Conservation (phyloP, 2,329 filamentous ascomycete species). For the Dothistroma pini region DNA sequence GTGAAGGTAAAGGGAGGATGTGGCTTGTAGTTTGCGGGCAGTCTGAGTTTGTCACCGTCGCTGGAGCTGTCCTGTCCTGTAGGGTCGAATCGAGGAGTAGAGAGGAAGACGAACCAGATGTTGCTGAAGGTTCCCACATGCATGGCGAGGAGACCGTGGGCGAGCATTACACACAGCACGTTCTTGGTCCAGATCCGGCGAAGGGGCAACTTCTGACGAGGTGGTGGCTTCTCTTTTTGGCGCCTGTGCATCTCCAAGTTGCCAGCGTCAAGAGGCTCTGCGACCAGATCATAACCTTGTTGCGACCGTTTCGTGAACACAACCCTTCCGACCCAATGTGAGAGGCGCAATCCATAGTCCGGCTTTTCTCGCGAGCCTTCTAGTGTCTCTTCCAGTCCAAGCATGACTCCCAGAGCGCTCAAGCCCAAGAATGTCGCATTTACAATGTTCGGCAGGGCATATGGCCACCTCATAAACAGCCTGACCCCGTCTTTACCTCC, state of each 20-base stretch:
- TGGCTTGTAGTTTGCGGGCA: slow-evolving; percentile 39
- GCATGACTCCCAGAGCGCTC: slow-evolving; percentile 54
- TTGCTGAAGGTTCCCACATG: slow-evolving; percentile 50
- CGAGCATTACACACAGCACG: slow-evolving; percentile 42
- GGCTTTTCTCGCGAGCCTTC: slow-evolving; percentile 40
- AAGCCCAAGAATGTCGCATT: slow-evolving; percentile 59
- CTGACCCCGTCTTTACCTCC: slow-evolving; percentile 55
- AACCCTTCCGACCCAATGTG: slow-evolving; percentile 36
- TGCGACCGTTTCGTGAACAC: slow-evolving; percentile 31
- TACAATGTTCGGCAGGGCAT: slow-evolving; percentile 65
- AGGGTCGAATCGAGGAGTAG: slow-evolving; percentile 43
- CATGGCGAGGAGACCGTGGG: slow-evolving; percentile 45
- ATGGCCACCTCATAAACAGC: slow-evolving; percentile 65
- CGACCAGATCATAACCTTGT: slow-evolving; percentile 34
- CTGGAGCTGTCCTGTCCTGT: not conserved
- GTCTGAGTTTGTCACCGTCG: slow-evolving; percentile 30
- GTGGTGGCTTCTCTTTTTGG: slow-evolving; percentile 5
- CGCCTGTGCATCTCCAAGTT: slow-evolving; percentile 24
- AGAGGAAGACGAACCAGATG: slow-evolving; percentile 50
- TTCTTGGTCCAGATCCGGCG: slow-evolving; percentile 47
- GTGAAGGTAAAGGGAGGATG: slow-evolving; percentile 45
- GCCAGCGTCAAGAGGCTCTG: slow-evolving; percentile 25
- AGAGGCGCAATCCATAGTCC: slow-evolving; percentile 41
- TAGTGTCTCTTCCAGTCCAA: slow-evolving; percentile 62
- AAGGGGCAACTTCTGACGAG: slow-evolving; percentile 42